Percentiles rank a stretch among this genome's conserved stretches.
Conservation (phyloP, 1,139 yeast genomes). For the Pichia sp. region DNA sequence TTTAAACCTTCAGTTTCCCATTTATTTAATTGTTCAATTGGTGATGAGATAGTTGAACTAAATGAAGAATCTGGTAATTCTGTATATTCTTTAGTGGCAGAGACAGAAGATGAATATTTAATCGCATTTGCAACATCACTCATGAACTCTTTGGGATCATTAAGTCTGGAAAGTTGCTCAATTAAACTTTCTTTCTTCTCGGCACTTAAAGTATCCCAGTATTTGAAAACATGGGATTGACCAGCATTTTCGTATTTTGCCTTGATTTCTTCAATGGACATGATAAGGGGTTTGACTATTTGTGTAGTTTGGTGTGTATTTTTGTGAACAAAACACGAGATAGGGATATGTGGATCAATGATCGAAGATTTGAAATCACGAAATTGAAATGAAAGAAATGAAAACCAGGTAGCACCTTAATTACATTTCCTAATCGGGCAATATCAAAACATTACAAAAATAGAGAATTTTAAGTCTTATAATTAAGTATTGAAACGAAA, state of each 20-base stretch:
- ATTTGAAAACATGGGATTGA: constrained; percentile 33
- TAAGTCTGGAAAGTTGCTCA: constrained; percentile 36
- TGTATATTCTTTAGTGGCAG: constrained; percentile 36
- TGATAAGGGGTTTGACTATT: too few species aligned
- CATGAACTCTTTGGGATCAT: constrained; percentile 38
- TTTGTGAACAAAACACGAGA: not conserved
- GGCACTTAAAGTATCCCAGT: constrained; percentile 33
- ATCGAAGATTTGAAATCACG: not conserved
- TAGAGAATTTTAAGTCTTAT: too few species aligned
- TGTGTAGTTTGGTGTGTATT: too few species aligned
- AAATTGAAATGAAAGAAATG: not conserved
- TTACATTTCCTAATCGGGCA: constrained; percentile 4
- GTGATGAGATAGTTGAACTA: constrained; percentile 44
- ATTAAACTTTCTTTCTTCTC: constrained; percentile 32
- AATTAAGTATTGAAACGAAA: too few species aligned
- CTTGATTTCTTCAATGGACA: constrained; percentile 9
- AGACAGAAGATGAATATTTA: constrained; percentile 30
- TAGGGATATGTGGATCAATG: not conserved
- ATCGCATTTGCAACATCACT: constrained; percentile 45
- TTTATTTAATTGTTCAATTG: constrained; percentile 26
- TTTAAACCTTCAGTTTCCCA: constrained; percentile 62
- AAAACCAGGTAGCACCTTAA: not conserved
- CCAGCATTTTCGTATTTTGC: constrained; percentile 22
- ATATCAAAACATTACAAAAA: not conserved
- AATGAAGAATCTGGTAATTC: constrained; percentile 44